Conservation (phyloP, 179 eudicot genomes). For the Vitellaria paradoxa region DNA sequence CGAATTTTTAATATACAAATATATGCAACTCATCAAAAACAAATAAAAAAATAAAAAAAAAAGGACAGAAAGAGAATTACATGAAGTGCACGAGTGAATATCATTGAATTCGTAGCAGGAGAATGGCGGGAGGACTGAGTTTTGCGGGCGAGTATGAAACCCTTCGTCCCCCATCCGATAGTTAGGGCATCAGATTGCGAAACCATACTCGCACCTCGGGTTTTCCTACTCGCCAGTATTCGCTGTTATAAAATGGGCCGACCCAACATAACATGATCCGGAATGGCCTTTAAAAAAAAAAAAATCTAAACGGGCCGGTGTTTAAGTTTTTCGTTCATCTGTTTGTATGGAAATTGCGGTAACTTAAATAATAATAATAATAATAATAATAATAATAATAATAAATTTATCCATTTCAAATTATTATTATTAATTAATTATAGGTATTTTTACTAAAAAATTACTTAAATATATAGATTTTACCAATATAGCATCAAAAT, state of each 20-base stretch:
- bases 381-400: too few species aligned
- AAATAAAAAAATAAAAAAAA: not conserved
- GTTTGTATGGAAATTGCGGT: too few species aligned
- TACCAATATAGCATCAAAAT: too few species aligned
- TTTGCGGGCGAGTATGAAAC: constrained; percentile 2
- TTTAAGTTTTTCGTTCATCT: too few species aligned
- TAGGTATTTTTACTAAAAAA: too few species aligned
- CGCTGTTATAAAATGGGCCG: not conserved
- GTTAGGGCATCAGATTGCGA: constrained; percentile 1
- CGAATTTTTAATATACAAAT: not conserved
- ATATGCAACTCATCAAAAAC: not conserved
- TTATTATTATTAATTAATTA: too few species aligned
- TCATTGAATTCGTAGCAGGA: not conserved
- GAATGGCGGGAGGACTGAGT: not conserved
- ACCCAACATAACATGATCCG: not conserved
- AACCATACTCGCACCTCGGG: constrained; percentile 1
- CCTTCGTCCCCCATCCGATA: not conserved
- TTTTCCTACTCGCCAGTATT: not conserved
- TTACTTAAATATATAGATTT: too few species aligned
- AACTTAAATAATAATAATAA: too few species aligned
- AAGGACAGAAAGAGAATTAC: not conserved
- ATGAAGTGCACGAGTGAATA: not conserved
- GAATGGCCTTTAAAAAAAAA: too few species aligned
- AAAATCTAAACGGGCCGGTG: too few species aligned
- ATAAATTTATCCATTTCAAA: too few species aligned